Conservation (phyloP, 305 asterid species). For the Fraxinus greggii region DNA sequence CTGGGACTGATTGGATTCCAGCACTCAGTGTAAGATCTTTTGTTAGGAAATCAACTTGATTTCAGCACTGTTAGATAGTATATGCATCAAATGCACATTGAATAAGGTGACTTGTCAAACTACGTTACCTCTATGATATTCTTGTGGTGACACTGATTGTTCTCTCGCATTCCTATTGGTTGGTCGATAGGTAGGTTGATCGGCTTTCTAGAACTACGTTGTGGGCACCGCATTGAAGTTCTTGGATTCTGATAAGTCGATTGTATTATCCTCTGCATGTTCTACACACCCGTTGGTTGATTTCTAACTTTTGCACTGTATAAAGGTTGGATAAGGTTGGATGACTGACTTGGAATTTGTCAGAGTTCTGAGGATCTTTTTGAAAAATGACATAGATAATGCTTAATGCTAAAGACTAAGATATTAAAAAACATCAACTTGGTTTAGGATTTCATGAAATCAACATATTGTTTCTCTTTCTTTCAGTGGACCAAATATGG, state of each 20-base stretch:
- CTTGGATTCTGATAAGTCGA: background rate
- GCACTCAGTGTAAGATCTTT: background rate
- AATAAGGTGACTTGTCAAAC: background rate
- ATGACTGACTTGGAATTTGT: background rate
- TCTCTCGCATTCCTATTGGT: background rate
- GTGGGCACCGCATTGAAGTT: background rate
- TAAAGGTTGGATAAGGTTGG: background rate
- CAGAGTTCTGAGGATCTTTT: background rate
- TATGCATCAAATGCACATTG: background rate
- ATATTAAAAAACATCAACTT: background rate
- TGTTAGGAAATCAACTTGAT: background rate
- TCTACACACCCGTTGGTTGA: background rate
- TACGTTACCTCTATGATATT: background rate
- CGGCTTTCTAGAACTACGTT: background rate
- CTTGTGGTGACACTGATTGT: background rate
- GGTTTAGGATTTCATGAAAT: background rate
- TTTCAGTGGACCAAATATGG: background rate
- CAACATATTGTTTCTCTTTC: background rate
- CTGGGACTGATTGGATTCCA: background rate
- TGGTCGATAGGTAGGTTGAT: background rate
- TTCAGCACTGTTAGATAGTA: background rate
- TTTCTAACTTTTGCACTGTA: background rate
- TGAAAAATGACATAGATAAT: background rate
- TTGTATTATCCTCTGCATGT: background rate
- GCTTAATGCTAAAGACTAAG: background rate